Base-by-base conservation (phyloP, 805 yeast genomes). In the Sugiyamaella valdiviana region DNA sequence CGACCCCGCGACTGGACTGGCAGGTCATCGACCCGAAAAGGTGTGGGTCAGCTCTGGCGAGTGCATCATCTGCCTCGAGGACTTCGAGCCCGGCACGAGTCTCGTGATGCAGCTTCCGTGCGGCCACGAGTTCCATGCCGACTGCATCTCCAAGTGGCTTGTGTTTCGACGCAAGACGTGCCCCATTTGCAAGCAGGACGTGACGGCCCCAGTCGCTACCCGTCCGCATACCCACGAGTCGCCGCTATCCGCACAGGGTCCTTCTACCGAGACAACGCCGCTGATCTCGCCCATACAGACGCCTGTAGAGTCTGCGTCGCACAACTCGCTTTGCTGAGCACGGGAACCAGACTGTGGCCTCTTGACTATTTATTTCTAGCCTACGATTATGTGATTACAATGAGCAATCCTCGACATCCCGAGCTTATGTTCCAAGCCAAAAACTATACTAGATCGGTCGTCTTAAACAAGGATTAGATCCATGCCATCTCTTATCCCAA, bases 21-120 rank as follows among this genome's bases (percentile, higher is more conserved):
- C 32, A 26, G 9, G n/a, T 7, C 32, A 26, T 3, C 36, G 57
- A 42, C 63, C 53, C 6, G 64, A 62, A 46, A 65, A 65, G 54
- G 50, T 51, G 14, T 66, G 70, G 70, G 67, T 63, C 43, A 72
- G 75, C 1, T 63, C 80, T 1, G 75, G 68, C 52, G 80, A 77
- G 60, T 80, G 85, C 58, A 75, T 78, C 20, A 79, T 80, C 20
- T 80, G 85, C 55, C 68, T 80, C 38, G 83, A 76, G 41, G 73
- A 69, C 52, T 80, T 75, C 56, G 63, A 66, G 9, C 73, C 74
- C 14, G 71, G 77, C 26, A 66, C 64, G 48, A 68, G 77, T 19
- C 65, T 68, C 42, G 78, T 80, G 16, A 67, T 79, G 64, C 67
- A 73, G 19, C 66, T 80, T 43, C 80, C 79, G 6, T 80, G 85